These are phyloP conservation scores for Sorghum bicolor DNA, from an alignment of 176 grass and related monocot genomes.

Conservation along the genomic window Sorghum_bicolor_NCBIv3 NC_012872.2:64422501-64423000, in stretches of 20 bases:
- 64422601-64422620: background rate
- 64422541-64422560: too few species aligned
- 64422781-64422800: background rate
- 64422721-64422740: background rate
- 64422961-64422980: constrained; percentile 96
- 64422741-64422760: background rate
- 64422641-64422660: background rate
- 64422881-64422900: constrained; percentile 84
- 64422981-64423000: constrained; percentile 95
- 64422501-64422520: background rate
- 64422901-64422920: constrained; percentile 91
- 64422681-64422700: background rate
- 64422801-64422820: constrained; percentile 4
- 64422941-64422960: constrained; percentile 99
- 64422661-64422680: background rate
- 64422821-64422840: constrained; percentile 54
- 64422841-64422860: constrained; percentile 94
- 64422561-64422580: too few species aligned
- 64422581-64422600: background rate
- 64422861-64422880: constrained; percentile 87
- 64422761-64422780: background rate
- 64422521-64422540: background rate
- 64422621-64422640: background rate
- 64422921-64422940: constrained; percentile 97
- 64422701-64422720: background rate